These are phyloP conservation scores for Candida orba DNA, from an alignment of 805 yeast species.

Conservation along the genomic window DNA sequence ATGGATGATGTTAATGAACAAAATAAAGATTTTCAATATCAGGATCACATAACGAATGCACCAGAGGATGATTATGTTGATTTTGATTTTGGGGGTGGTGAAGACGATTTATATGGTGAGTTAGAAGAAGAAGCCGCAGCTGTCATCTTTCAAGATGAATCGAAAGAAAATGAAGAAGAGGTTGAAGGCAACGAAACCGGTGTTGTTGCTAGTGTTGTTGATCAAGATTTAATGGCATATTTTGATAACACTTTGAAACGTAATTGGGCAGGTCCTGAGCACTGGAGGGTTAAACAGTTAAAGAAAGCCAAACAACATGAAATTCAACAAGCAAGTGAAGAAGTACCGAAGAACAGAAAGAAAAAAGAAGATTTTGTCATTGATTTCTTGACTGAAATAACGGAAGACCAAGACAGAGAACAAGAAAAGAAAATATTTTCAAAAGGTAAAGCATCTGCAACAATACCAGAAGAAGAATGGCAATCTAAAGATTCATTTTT, in stretches of 20 bases:
- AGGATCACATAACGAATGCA: constrained; percentile 13
- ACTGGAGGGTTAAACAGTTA: constrained; percentile 74
- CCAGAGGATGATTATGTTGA: constrained; percentile 12
- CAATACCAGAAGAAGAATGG: constrained; percentile 36
- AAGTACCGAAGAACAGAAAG: constrained; percentile 24
- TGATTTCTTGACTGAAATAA: constrained; percentile 34
- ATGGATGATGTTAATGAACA: constrained; percentile 32
- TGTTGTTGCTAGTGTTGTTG: constrained; percentile 32
- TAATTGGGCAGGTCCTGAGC: constrained; percentile 90
- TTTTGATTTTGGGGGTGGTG: constrained; percentile 18
- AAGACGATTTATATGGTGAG: constrained; percentile 17
- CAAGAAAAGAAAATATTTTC: constrained; percentile 35
- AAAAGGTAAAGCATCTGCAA: constrained; percentile 27
- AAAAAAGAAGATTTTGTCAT: constrained; percentile 32
- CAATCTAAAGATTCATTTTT: constrained; percentile 37
- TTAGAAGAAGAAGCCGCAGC: constrained; percentile 20
- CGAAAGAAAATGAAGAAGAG: constrained; percentile 10
- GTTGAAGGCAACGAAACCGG: constrained; percentile 18
- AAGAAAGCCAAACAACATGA: constrained; percentile 29
- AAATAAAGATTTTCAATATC: constrained; percentile 13
- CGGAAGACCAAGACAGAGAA: constrained; percentile 31
- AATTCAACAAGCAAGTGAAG: constrained; percentile 7
- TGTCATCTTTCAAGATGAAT: constrained; percentile 18
- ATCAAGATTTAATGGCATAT: constrained; percentile 66
- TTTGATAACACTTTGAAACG: constrained; percentile 64